Evolutionary conservation across 345 rosid species (phyloP).

Genomic region (Sonneratia alba): DNA sequence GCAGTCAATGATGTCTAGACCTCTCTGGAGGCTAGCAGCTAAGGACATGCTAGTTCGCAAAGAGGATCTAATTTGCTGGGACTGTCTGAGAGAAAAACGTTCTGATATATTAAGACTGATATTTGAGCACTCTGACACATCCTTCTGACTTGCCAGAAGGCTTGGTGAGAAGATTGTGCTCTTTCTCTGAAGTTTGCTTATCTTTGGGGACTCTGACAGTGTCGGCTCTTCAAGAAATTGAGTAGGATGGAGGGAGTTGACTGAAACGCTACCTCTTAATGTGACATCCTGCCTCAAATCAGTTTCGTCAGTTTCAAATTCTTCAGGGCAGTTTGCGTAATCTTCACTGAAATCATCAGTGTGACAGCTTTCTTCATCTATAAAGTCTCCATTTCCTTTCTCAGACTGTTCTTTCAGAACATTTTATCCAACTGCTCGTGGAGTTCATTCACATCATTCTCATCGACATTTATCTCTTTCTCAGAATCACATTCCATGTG

Average conservation of each 20-base stretch:
- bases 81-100: constrained; percentile 35
- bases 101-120: constrained; percentile 13
- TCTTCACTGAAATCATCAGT: constrained; percentile 65
- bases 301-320: constrained; percentile 39
- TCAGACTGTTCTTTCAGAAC: constrained; percentile 31
- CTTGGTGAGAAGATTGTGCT: constrained; percentile 21
- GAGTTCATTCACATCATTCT: constrained; percentile 63
- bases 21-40: constrained; percentile 92
- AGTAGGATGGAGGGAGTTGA: too few species aligned
- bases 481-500: constrained; percentile 37
- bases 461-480: constrained; percentile 54
- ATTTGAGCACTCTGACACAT: constrained; percentile 12
- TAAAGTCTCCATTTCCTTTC: constrained; percentile 40
- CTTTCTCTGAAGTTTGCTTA: constrained; percentile 2
- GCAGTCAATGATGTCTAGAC: constrained; percentile 70
- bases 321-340: constrained; percentile 40
- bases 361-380: constrained; percentile 56
- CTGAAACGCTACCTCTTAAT: constrained; percentile 30
- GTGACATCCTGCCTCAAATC: constrained; percentile 22
- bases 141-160: too few species aligned
- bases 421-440: constrained; percentile 50
- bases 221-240: too few species aligned
- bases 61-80: constrained; percentile 60
- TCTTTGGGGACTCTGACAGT: too few species aligned
- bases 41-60: constrained; percentile 66